Conservation (phyloP, 352 stramenopile genomes). For the Pilasporangium apinafurcum region DNA sequence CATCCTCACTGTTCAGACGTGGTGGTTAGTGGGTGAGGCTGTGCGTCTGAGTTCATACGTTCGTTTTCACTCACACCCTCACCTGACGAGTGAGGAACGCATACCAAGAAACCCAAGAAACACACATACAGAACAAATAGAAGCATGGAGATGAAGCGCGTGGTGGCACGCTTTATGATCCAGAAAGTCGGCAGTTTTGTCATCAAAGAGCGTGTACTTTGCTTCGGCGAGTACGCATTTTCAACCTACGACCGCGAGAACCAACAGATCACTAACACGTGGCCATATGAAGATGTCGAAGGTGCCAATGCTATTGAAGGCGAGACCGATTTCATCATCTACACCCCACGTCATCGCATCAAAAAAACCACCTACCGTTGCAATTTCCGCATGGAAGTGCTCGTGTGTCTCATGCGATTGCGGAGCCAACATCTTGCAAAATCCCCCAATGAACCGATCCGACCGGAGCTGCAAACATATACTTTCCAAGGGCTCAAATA, state of each 20-base stretch:
- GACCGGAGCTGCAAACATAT: constrained; percentile 43
- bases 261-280: constrained; percentile 72
- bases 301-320: constrained; percentile 48
- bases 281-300: constrained; percentile 77
- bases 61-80: too few relatives aligned
- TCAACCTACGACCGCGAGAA: constrained; percentile 67
- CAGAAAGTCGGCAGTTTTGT: constrained; percentile 81
- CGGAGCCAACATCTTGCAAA: constrained; percentile 56
- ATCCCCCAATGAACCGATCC: constrained; percentile 9
- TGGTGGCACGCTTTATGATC: constrained; percentile 77
- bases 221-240: constrained; percentile 69
- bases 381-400: constrained; percentile 77
- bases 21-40: too few relatives aligned
- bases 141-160: constrained; percentile 47
- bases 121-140: neutral
- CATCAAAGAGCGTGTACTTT: constrained; percentile 79
- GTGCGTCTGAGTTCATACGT: too few relatives aligned
- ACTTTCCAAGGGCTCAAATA: constrained; percentile 57
- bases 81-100: too few relatives aligned
- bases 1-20: too few relatives aligned
- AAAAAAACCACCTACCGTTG: constrained; percentile 82
- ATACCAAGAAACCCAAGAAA: neutral
- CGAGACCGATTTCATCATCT: constrained; percentile 75
- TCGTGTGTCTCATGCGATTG: constrained; percentile 73
- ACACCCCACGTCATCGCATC: constrained; percentile 66